Evolutionary conservation across 805 yeast species (phyloP), one percentile per base, ranked within the genome.

Genomic region (Spathaspora gorwiae): DNA sequence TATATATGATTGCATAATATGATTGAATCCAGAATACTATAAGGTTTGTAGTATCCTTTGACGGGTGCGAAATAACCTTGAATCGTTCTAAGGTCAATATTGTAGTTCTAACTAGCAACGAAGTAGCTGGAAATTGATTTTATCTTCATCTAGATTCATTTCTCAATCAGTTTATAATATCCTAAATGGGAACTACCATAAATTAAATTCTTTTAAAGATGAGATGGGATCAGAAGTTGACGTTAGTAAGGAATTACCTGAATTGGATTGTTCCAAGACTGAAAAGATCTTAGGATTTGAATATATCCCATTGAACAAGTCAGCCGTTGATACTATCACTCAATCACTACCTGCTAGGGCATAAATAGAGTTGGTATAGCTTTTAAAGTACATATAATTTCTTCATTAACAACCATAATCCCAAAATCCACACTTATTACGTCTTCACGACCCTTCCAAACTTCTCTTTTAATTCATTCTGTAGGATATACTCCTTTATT

Each of bases 321-420:
- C 75, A 3, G 66, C 78, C 6, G 56, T 56, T 26, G 79, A 76
- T 49, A 59, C 75, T n/a, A 60, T 70, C 31, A 49, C 54, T n/a
- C 80, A 75, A 58, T 26, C 41, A 26, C 14, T 12, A 30, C 34
- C 35, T 32, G 41, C 29, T 15, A 39, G 41, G 29, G 41, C 35
- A 11, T 29, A 32, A 30, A 30, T 19, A 19, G 24, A 19, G 24
- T 19, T 19, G 24, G 24, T 19, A 19, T 19, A 5, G 24, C 24
- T 19, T 19, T 19, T 19, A 19, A 19, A 19, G 24, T 19, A 19
- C 24, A 19, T 19, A 5, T 19, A 19, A 19, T 19, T 19, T 5
- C 4, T 19, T 29, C 12, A 9, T 29, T 29, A 29, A 29, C 9
- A 27, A 27, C 10, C 10, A 27, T 29, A 29, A 5, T 29, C 32